Evolutionary conservation across 2,329 filamentous ascomycete genomes (phyloP).

Genomic region (Beauveria varroae): DNA sequence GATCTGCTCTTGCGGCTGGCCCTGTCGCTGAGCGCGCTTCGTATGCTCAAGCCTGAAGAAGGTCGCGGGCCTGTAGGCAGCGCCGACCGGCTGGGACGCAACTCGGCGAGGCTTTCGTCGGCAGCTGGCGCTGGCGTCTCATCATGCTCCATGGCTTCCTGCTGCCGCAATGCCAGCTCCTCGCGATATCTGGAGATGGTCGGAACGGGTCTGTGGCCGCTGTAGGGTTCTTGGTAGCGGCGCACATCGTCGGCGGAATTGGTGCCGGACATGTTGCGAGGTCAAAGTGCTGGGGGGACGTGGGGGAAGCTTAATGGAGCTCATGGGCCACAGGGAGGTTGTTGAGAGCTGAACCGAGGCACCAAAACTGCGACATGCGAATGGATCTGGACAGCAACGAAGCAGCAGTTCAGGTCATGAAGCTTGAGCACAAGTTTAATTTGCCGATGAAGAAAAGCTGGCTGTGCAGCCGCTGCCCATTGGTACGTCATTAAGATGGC

Average conservation of each 20-base stretch:
- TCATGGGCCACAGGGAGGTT: conserved; percentile 1
- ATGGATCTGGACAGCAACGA: neutral
- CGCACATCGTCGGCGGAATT: conserved; percentile 31
- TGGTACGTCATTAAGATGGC: conserved; percentile 10
- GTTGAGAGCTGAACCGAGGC: neutral
- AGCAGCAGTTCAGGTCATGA: neutral
- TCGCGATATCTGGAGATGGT: conserved; percentile 42
- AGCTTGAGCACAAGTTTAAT: neutral
- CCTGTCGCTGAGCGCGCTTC: neutral
- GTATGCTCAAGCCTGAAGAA: conserved; percentile 17
- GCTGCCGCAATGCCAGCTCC: conserved; percentile 36
- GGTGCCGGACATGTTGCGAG: conserved; percentile 25
- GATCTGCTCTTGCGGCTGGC: conserved; percentile 9
- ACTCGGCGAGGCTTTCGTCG: conserved; percentile 23
- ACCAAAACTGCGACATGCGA: neutral
- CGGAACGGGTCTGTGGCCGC: conserved; percentile 35
- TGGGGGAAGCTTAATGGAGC: conserved; percentile 7
- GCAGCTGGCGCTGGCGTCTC: conserved; percentile 13
- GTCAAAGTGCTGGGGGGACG: neutral
- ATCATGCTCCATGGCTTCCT: conserved; percentile 28
- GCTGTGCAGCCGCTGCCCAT: neutral
- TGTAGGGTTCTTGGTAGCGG: conserved; percentile 34
- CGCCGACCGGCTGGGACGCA: neutral
- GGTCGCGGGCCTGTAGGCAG: conserved; percentile 23
- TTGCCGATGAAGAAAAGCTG: neutral